Base-by-base conservation (phyloP, 2,329 filamentous ascomycete genomes). In the Coniochaeta hoffmannii region DNA sequence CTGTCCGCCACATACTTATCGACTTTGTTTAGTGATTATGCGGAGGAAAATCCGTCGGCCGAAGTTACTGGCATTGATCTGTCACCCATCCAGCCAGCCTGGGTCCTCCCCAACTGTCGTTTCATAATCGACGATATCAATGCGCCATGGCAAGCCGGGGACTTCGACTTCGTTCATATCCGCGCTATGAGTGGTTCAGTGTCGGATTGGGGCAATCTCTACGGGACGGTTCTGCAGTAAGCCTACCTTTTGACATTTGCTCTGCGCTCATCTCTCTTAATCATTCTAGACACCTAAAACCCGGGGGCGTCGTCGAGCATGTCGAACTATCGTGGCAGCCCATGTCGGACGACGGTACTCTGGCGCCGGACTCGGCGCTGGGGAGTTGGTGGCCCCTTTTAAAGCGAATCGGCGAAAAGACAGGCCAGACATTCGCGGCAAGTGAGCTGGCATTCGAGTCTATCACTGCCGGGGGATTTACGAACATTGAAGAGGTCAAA, bases 101-200 rank as follows among this genome's bases (percentile, higher is more conserved):
- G n/a, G n/a, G n/a, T n/a, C n/a, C n/a, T n/a, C n/a, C n/a, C n/a
- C n/a, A n/a, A n/a, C n/a, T n/a, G n/a, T n/a, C n/a, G n/a, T n/a
- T n/a, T n/a, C 30, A 32, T 32, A 32, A 32, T 41, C 36, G 36
- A 41, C 36, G 36, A 41, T 22, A 22, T 41, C 32, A 80, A 81
- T 59, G 73, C 68, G n/a, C 65, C 71, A 1, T 77, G 72, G 72
- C 80, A 69, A 65, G 81, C 70, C 34, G 70, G 75, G 0, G 62
- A 74, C 53, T 83, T 84, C 59, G 82, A 87, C 66, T 81, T 77
- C 59, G 75, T 87, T 44, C 83, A 86, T 64, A 73, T 78, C 1
- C 77, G 79, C 26, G 70, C 78, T 56, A 70, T 85, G 63, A 69
- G 73, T 0, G 83, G 82, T 12, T 75, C 74, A 46, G 73, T 84